phyloP scores from a whole-genome alignment of 1,284 basidiomycete genomes.

The Leccinum subrobustum region DNA sequence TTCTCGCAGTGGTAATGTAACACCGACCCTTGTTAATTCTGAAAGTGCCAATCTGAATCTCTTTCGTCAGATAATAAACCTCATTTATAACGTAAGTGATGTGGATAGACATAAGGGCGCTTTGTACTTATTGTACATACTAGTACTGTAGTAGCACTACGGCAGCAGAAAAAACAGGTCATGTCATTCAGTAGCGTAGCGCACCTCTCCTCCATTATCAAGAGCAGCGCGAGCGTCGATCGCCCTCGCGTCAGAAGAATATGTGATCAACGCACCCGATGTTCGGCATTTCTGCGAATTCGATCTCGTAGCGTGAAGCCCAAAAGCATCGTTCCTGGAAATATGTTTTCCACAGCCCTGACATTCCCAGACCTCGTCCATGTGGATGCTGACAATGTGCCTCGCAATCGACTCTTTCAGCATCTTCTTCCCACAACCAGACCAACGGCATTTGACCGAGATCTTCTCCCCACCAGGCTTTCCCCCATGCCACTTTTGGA shows the following conservation, averaged over 20 bases:
- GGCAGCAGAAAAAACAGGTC: neutral
- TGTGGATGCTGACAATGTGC: conserved; percentile 17
- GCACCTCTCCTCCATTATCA: neutral
- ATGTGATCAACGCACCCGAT: conserved; percentile 9
- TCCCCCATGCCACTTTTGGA: conserved; percentile 21
- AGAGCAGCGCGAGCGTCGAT: conserved; percentile 13
- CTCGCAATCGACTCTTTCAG: conserved; percentile 20
- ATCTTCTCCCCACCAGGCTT: conserved; percentile 16
- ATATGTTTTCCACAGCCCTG: conserved; percentile 11
- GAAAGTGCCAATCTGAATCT: too few relatives aligned
- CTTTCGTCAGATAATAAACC: too few relatives aligned
- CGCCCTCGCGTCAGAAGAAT: conserved; percentile 1
- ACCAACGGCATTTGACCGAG: conserved; percentile 13
- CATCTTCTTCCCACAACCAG: conserved; percentile 14
- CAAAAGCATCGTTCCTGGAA: conserved; percentile 9
- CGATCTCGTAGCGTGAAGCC: conserved; percentile 7
- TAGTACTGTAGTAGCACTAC: neutral
- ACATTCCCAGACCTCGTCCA: conserved; percentile 15
- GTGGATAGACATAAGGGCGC: too few relatives aligned
- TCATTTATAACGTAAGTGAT: too few relatives aligned
- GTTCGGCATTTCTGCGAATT: conserved; percentile 7
- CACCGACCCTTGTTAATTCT: too few relatives aligned
- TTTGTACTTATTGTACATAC: too few relatives aligned
- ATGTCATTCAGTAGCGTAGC: conserved; percentile 1
- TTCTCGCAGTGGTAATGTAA: too few relatives aligned